Percentiles rank a stretch among this genome's conserved stretches.
Conservation (phyloP, 139 green algal genomes). For the Diplosphaera chodatii region DNA sequence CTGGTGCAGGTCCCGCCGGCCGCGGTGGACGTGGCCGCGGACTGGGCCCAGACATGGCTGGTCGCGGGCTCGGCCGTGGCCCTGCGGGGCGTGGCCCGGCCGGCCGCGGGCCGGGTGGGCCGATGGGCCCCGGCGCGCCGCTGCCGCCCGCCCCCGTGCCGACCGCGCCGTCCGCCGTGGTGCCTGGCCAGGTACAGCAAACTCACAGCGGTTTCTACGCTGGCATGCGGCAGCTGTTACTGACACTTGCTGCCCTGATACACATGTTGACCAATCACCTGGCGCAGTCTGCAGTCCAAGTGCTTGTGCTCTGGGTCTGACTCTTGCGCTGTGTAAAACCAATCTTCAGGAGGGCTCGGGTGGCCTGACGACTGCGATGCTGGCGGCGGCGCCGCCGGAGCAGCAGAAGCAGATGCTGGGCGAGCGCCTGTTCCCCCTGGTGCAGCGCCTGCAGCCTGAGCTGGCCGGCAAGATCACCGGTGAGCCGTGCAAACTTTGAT, state of each 20-base stretch:
- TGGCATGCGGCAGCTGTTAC: too few relatives aligned
- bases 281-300: too few relatives aligned
- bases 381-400: slow-evolving; percentile 70
- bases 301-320: too few relatives aligned
- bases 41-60: slow-evolving; percentile 8
- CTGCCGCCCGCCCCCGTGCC: slow-evolving; percentile 23
- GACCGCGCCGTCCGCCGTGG: slow-evolving; percentile 11
- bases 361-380: slow-evolving; percentile 54
- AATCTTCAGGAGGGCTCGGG: slow-evolving; percentile 24
- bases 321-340: too few relatives aligned
- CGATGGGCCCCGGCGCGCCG: slow-evolving; percentile 5
- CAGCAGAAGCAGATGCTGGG: slow-evolving; percentile 88
- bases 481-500: too few relatives aligned
- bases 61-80: neutral
- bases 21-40: slow-evolving; percentile 5
- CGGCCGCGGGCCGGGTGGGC: slow-evolving; percentile 1
- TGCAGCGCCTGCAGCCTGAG: slow-evolving; percentile 46
- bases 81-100: slow-evolving; percentile 14
- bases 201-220: too few relatives aligned
- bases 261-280: too few relatives aligned
- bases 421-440: slow-evolving; percentile 82
- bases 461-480: slow-evolving; percentile 54
- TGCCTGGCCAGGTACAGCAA: too few relatives aligned
- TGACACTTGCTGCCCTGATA: too few relatives aligned
- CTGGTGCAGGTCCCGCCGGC: too few relatives aligned